Conservation (phyloP, 1,139 yeast species). For the Diutina ranongensis region DNA sequence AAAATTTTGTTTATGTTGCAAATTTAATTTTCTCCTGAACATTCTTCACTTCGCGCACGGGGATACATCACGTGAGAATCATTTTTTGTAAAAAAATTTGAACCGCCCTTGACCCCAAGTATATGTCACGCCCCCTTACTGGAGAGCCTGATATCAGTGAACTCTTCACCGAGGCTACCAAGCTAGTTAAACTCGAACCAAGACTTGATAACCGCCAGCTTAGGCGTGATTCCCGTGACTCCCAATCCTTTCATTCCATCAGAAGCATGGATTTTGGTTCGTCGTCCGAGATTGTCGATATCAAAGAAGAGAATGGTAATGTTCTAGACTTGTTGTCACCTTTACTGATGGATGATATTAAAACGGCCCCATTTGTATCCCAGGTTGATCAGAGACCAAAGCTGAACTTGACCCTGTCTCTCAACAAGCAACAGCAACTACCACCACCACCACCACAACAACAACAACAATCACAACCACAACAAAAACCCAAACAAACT, state of each 20-base stretch:
- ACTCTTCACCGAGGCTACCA: constrained; percentile 4
- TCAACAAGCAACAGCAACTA: not conserved
- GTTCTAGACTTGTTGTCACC: not conserved
- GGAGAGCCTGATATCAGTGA: constrained; percentile 4
- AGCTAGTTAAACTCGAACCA: not conserved
- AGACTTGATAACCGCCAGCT: not conserved
- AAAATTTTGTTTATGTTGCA: no score
- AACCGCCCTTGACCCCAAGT: not conserved
- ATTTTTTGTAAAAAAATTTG: no score
- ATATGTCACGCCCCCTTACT: not conserved
- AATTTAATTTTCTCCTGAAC: no score
- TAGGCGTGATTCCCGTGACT: not conserved
- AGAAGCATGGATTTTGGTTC: not conserved
- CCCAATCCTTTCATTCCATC: not conserved
- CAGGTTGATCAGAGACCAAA: not conserved
- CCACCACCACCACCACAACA: not conserved
- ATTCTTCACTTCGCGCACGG: not conserved
- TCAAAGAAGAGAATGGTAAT: not conserved
- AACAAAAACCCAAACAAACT: constrained; percentile 9
- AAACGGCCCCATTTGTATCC: not conserved
- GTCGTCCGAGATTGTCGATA: not conserved
- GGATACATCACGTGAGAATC: not conserved
- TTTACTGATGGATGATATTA: constrained; percentile 1
- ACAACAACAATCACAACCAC: not conserved
- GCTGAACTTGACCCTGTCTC: not conserved